Evolutionary conservation across 176 grass and related monocot genomes (phyloP).

Genomic region (Elymus sibiricus): DNA sequence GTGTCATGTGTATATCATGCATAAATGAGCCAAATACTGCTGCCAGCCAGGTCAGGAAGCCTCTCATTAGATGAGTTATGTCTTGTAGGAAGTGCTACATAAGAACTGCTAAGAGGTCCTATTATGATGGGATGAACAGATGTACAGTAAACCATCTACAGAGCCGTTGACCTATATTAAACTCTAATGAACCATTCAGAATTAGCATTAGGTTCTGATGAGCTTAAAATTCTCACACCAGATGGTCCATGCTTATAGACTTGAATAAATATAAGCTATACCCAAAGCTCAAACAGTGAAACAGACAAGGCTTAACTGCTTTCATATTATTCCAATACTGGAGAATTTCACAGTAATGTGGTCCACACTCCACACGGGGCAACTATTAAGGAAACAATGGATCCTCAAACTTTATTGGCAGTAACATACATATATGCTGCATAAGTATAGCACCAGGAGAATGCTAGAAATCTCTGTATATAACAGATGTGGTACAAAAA

Average conservation of each 20-base stretch:
- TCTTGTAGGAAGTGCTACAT: neutral
- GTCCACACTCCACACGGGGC: neutral
- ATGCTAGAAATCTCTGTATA: neutral
- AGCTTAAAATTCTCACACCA: neutral
- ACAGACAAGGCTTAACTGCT: neutral
- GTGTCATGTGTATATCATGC: neutral
- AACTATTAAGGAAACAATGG: neutral
- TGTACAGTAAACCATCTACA: neutral
- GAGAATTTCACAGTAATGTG: too few relatives aligned
- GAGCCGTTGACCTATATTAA: neutral
- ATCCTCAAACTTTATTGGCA: neutral
- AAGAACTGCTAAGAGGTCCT: neutral
- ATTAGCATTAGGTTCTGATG: neutral
- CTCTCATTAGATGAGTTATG: neutral
- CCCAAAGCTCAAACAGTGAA: neutral
- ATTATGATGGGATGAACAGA: neutral
- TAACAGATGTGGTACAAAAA: neutral
- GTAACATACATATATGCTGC: neutral
- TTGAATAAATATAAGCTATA: neutral
- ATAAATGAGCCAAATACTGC: neutral
- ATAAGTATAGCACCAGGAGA: neutral
- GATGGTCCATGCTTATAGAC: neutral
- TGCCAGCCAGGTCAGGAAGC: neutral
- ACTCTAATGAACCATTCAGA: neutral
- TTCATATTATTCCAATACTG: neutral